These are phyloP conservation scores for Candida caryicola DNA, from an alignment of 805 yeast species.

Conservation along the genomic window DNA sequence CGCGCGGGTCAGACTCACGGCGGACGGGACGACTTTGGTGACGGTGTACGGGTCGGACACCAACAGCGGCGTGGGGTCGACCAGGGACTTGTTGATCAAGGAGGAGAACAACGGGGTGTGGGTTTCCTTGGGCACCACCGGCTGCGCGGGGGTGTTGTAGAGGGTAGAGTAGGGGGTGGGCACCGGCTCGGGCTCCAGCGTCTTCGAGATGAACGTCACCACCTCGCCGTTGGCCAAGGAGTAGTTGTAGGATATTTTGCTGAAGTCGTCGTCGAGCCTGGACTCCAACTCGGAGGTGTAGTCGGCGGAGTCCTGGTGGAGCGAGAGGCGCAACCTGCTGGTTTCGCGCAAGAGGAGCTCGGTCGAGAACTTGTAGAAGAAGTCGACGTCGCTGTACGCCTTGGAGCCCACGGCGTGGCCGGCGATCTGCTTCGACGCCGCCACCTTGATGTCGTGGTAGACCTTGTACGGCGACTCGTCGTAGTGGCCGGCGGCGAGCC, in stretches of 20 bases:
- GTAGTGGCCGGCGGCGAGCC: conserved; percentile 41
- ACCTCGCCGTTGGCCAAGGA: conserved; percentile 61
- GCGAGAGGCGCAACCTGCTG: conserved; percentile 38
- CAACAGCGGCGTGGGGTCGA: conserved; percentile 71
- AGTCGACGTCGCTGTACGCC: conserved; percentile 54
- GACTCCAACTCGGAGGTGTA: conserved; percentile 37
- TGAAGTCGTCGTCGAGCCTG: conserved; percentile 55
- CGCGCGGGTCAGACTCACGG: conserved; percentile 19
- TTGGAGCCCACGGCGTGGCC: conserved; percentile 48
- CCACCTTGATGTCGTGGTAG: conserved; percentile 65
- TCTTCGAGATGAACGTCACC: conserved; percentile 29
- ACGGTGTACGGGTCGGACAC: conserved; percentile 66
- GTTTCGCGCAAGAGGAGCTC: conserved; percentile 66
- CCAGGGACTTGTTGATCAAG: conserved; percentile 58
- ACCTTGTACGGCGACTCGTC: conserved; percentile 47
- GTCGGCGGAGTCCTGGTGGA: conserved; percentile 14
- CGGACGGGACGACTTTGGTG: conserved; percentile 63
- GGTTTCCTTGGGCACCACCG: conserved; percentile 45
- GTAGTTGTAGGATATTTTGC: conserved; percentile 54
- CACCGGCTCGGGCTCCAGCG: conserved; percentile 28
- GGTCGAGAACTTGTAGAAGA: conserved; percentile 58
- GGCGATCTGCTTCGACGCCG: conserved; percentile 48
- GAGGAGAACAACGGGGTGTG: conserved; percentile 82
- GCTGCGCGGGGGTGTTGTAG: conserved; percentile 20
- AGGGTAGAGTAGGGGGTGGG: conserved; percentile 15